phyloP scores from a whole-genome alignment of 179 eudicot genomes.

The Sideroxylon spinosum region DNA sequence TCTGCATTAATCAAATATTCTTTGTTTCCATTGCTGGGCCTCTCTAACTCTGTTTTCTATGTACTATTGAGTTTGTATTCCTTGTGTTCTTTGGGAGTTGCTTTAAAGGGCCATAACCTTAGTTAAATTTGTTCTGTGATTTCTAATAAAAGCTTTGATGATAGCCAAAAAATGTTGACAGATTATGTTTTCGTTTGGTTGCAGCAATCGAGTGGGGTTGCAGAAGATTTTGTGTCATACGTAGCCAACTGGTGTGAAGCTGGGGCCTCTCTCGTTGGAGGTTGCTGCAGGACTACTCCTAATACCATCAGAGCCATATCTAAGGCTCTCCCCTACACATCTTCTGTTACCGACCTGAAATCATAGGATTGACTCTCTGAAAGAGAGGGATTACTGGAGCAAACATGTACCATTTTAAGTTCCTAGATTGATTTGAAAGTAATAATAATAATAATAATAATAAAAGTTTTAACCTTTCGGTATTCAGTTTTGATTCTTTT shows the following conservation, averaged over 20 bases:
- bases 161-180: not conserved
- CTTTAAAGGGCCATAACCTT: too few species aligned
- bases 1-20: not conserved
- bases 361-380: not conserved
- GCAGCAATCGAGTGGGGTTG: slow-evolving; percentile 59
- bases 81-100: not conserved
- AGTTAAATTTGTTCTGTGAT: not conserved
- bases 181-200: not conserved
- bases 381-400: not conserved
- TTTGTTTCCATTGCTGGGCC: not conserved
- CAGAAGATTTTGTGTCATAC: slow-evolving; percentile 69
- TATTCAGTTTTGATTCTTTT: too few species aligned
- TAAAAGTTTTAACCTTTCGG: too few species aligned
- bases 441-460: not conserved
- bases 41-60: not conserved
- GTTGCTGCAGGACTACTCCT: slow-evolving; percentile 95
- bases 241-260: slow-evolving; percentile 72
- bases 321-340: slow-evolving; percentile 30
- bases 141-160: too few species aligned
- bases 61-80: not conserved
- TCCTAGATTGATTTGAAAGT: not conserved
- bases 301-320: slow-evolving; percentile 72
- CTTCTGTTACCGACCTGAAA: not conserved
- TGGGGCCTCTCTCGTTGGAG: slow-evolving; percentile 89
- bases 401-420: not conserved